Evolutionary conservation across 2,329 filamentous ascomycete genomes (phyloP), one percentile per base, ranked within the genome.

Genomic region (Thermomyces lanuginosus): DNA sequence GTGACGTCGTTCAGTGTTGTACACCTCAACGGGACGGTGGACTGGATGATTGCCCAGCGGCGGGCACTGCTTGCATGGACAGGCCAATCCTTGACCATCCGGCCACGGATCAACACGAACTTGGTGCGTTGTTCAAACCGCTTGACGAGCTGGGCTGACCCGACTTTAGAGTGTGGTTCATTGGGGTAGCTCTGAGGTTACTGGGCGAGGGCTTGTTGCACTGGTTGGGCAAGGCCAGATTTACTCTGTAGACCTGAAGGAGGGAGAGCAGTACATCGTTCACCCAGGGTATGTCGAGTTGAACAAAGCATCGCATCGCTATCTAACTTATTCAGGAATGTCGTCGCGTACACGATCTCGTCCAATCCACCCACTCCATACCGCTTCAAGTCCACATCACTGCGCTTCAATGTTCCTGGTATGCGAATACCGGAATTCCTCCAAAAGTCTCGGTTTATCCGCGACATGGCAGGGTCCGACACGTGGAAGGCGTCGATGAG

Each of bases 21-120:
- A 14, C 78, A 86, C 48, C 69, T 98, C 26, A 83, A 98, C 58
- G 89, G 89, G 31, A 82, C 83, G 4, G 75, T 83, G 31, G 89
- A 98, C 56, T 98, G 89, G 86, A 80, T 92, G 63, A 62, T 98
- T 6, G 69, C 81, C 5, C 84, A 95, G 49, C 69, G 81, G 35
- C 76, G 80, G 38, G 83, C 83, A 1, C 63, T 98, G 28, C 64
- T 95, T n/a, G 89, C 89, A 29, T 98, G 89, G 89, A 92, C 86
- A 0, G 89, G 89, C 15, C 80, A 92, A 49, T 83, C 81, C 1
- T 63, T 98, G 29, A 63, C 64, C 9, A 66, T 89, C 22, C 73
- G 72, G 18, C 81, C 84, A 2, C 75, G 72, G 24, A 63, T 91
- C 37, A 84, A 83, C 42, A 66, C 66, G 22, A 67, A 68, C 36